phyloP scores from a whole-genome alignment of 1,284 basidiomycete species.

The Rhodotorula sp. region DNA sequence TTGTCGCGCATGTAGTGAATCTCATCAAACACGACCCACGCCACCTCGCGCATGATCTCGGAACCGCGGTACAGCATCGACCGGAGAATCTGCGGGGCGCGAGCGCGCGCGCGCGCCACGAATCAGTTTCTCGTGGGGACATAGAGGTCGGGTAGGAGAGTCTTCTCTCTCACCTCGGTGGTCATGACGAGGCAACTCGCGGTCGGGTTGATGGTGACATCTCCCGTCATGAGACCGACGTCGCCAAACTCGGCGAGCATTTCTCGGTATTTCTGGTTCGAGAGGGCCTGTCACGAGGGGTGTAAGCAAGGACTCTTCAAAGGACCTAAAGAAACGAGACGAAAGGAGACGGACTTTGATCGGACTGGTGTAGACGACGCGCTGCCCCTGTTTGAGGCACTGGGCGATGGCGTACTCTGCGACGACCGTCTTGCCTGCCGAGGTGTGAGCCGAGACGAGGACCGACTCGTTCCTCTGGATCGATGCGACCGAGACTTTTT shows the following conservation, averaged over 20 bases:
- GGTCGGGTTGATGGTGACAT: conserved; percentile 98
- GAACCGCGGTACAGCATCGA: conserved; percentile 99
- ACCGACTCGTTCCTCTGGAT: conserved; percentile 98
- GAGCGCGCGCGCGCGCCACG: too few relatives aligned
- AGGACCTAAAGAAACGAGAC: too few relatives aligned
- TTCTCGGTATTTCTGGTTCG: conserved; percentile 98
- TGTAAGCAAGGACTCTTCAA: too few relatives aligned
- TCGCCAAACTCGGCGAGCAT: conserved; percentile 96
- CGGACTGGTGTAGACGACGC: conserved; percentile 98
- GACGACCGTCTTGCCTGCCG: conserved; percentile 97
- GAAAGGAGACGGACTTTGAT: conserved; percentile 81
- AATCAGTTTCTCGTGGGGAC: neutral
- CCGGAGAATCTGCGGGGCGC: conserved; percentile 73
- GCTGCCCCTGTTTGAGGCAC: conserved; percentile 84
- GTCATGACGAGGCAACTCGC: conserved; percentile 99
- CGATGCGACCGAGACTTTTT: conserved; percentile 87
- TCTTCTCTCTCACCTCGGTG: conserved; percentile 70
- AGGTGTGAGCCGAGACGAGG: conserved; percentile 97
- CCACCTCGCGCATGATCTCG: conserved; percentile 99
- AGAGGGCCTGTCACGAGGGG: conserved; percentile 67
- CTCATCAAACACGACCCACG: conserved; percentile 99
- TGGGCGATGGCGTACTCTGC: conserved; percentile 99
- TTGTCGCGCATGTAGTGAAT: conserved; percentile 99
- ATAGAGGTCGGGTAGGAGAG: too few relatives aligned
- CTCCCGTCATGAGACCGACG: conserved; percentile 98